Base-by-base conservation (phyloP, 768 basidiomycete genomes). In the Suillus hirtellus region DNA sequence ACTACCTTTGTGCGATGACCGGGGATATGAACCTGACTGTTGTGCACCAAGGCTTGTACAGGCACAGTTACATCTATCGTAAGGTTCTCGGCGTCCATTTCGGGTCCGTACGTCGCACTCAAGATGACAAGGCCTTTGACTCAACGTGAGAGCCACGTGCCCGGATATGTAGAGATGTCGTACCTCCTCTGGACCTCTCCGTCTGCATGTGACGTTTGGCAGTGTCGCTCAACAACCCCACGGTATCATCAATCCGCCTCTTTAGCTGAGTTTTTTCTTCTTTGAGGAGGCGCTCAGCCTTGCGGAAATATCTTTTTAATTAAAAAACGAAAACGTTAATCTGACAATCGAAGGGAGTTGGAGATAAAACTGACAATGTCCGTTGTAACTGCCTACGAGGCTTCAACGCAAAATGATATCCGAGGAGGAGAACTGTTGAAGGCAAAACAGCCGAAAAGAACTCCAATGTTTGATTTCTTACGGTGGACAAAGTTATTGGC, bases 21-120 rank as follows among this genome's bases (percentile, higher is more conserved):
- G 47, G 93, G 86, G 65, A 96, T 88, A 70, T 87, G 84, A 59
- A 97, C 71, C 71, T 93, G 92, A 44, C 89, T 89, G 66, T 88
- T 84, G 68, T 85, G 82, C 58, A 96, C 91, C 24, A 95, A 79
- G 21, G 90, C 87, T 77, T 95, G 94, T 59, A 96, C 72, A 7
- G 94, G 86, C 49, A 91, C 79, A 4, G 90, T 93, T 46, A 96
- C 93, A 72, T 95, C 89, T 53, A 92, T 78, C 50, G 82, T 77
- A 37, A 91, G 79, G 59, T 84, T 85, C 63, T 83, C 78, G 10
- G 80, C 78, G 60, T 80, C 84, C 59, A 80, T 80, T 60, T 81
- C 81, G 53, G 85, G 81, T 19, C 90, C 89, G 74, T 94, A 95
- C 10, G 76, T 81, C 24, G 93, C 94, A 64, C 89, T 86, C 66